These are phyloP conservation scores for Lachancea thermotolerans DNA, from an alignment of 805 yeast genomes.

Conservation along the genomic window DNA sequence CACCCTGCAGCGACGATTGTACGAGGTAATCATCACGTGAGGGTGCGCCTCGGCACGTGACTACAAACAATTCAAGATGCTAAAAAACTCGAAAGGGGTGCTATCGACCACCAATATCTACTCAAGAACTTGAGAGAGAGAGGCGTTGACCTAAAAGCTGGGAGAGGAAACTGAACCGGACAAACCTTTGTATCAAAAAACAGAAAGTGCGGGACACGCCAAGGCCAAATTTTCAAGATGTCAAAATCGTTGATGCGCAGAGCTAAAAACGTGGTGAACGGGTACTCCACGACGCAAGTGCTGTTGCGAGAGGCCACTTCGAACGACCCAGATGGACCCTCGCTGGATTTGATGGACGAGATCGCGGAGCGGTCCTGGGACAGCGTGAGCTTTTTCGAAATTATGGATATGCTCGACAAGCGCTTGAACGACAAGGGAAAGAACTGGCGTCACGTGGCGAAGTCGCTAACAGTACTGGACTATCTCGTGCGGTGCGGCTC, in stretches of 20 bases:
- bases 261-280: slow-evolving; percentile 69
- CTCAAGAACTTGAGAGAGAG: no score
- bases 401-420: slow-evolving; percentile 90
- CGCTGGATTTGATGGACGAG: slow-evolving; percentile 74
- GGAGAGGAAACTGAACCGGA: no score
- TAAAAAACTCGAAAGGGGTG: no score
- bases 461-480: slow-evolving; percentile 82
- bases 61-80: no score
- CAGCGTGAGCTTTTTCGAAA: slow-evolving; percentile 68
- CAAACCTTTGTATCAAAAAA: no score
- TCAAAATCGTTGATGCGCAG: slow-evolving; percentile 74
- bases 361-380: slow-evolving; percentile 69
- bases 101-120: no score
- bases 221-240: slow-evolving; percentile 36
- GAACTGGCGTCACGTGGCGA: slow-evolving; percentile 95
- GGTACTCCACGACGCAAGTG: slow-evolving; percentile 80
- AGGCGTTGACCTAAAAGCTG: no score
- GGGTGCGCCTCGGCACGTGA: no score
- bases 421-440: slow-evolving; percentile 93
- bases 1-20: not conserved
- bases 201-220: no score
- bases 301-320: slow-evolving; percentile 89
- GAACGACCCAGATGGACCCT: slow-evolving; percentile 82
- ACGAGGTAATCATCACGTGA: not conserved
- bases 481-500: slow-evolving; percentile 80